Base-by-base conservation (phyloP, 2,329 filamentous ascomycete genomes). In the Stemphylium lycopersici region DNA sequence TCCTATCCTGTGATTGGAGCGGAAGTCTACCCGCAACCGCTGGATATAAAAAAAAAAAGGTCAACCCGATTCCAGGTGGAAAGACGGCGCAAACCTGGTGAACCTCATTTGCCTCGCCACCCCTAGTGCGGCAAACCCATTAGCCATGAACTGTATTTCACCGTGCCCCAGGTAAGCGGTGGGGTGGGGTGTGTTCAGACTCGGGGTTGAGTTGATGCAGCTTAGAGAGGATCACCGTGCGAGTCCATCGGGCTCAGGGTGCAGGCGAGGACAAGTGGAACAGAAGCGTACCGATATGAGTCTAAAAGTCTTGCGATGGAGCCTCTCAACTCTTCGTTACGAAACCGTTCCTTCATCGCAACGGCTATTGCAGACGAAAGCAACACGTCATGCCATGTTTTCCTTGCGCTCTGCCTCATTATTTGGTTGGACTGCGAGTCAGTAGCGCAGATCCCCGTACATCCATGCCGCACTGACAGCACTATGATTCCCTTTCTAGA, bases 401-500 rank as follows among this genome's bases (percentile, higher is more conserved):
- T 18, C 15, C 22, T 34, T 50, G 38, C 26, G 29, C 37, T n/a
- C 44, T 42, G 46, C 31, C 47, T 40, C 46, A 51, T 36, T 13
- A 39, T 44, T 34, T 39, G 36, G 40, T 48, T 29, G 26, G 20
- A 33, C 8, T 20, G 32, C 48, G 51, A 58, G 47, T 58, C 51
- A 55, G 55, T 36, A 34, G 33, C 24, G 51, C 46, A 48, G 38
- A 49, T 40, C 47, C 47, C 20, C 38, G 36, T 51, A 42, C 40
- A 47, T 29, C 38, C 15, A 36, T 26, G 11, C 38, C 15, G 46
- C 37, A 22, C 44, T 48, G 42, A 46, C 29, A 40, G 38, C 34
- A 29, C 22, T 26, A 45, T 43, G 41, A 44, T 53, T 38, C 24
- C 18, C 37, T 43, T 50, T 58, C 51, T 22, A 51, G 51, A 51